phyloP scores from a whole-genome alignment of 2,329 filamentous ascomycete species.

The Neurospora crassa region DNA sequence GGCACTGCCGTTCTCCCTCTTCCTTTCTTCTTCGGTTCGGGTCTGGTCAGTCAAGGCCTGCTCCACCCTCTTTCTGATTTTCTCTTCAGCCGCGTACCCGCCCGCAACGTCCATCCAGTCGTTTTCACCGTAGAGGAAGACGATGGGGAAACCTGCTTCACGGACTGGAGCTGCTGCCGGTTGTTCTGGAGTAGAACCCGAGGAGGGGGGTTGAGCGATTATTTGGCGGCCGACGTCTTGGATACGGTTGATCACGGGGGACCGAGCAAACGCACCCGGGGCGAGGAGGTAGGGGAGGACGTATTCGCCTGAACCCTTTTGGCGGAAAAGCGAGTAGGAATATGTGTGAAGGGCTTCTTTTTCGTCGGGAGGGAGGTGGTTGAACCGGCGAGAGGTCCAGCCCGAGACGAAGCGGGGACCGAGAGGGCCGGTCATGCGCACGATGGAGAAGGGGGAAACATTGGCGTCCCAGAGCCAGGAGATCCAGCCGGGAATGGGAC shows the following conservation, averaged over 20 bases:
- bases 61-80: constrained; percentile 58
- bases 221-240: constrained; percentile 74
- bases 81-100: constrained; percentile 70
- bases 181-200: too few species aligned
- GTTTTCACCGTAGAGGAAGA: constrained; percentile 94
- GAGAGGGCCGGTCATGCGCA: constrained; percentile 79
- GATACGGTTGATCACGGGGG: constrained; percentile 76
- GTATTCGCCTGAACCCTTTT: constrained; percentile 88
- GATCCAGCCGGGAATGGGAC: constrained; percentile 73
- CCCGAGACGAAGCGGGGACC: constrained; percentile 88
- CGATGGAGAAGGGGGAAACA: constrained; percentile 84
- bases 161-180: constrained; percentile 13
- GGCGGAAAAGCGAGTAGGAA: constrained; percentile 86
- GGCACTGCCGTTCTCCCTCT: constrained; percentile 65
- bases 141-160: constrained; percentile 66
- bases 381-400: constrained; percentile 90
- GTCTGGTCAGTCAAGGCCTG: constrained; percentile 45
- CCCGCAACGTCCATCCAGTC: constrained; percentile 98
- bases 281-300: constrained; percentile 87
- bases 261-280: constrained; percentile 82
- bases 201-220: constrained; percentile 22
- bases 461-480: constrained; percentile 96
- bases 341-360: constrained; percentile 84
- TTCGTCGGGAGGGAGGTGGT: constrained; percentile 72
- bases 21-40: constrained; percentile 55